phyloP scores from a whole-genome alignment of 306 rosid species.

The Lathyrus tuberosus region DNA sequence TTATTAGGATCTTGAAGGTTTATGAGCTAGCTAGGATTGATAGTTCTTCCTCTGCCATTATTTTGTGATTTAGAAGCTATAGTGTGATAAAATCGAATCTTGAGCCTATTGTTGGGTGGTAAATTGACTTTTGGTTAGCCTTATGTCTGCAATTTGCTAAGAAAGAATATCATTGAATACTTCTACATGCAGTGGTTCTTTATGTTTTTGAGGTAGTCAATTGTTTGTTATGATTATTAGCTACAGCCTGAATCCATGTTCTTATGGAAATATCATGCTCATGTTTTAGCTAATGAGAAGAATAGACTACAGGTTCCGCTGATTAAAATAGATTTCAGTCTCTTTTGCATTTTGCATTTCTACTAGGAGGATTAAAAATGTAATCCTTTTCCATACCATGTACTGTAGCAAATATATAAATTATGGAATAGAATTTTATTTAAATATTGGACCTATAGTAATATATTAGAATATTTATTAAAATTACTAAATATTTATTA shows the following conservation, averaged over 20 bases:
- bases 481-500: too few species aligned
- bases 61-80: too few species aligned
- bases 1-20: conserved; percentile 17
- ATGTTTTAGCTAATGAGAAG: conserved; percentile 21
- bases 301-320: background rate
- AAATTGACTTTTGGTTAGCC: background rate
- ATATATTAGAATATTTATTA: too few species aligned
- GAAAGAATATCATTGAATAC: background rate
- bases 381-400: too few species aligned
- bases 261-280: conserved; percentile 14
- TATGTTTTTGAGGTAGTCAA: conserved; percentile 14
- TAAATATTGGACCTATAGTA: too few species aligned
- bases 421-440: too few species aligned
- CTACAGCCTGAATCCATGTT: conserved; percentile 8
- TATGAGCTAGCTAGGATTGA: conserved; percentile 4
- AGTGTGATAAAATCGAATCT: too few species aligned
- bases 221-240: conserved; percentile 12
- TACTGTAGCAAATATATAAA: too few species aligned
- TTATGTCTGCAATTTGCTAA: background rate
- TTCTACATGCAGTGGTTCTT: background rate
- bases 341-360: conserved; percentile 23
- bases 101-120: conserved; percentile 16
- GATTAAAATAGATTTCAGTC: background rate
- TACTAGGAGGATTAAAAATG: too few species aligned
- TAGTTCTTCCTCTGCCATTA: background rate